A percentile compares a stretch with the other conserved stretches of the same genome.
These are phyloP conservation scores for Alternaria triticimaculans DNA, from an alignment of 2,329 filamentous ascomycete species.

Conservation along the genomic window DNA sequence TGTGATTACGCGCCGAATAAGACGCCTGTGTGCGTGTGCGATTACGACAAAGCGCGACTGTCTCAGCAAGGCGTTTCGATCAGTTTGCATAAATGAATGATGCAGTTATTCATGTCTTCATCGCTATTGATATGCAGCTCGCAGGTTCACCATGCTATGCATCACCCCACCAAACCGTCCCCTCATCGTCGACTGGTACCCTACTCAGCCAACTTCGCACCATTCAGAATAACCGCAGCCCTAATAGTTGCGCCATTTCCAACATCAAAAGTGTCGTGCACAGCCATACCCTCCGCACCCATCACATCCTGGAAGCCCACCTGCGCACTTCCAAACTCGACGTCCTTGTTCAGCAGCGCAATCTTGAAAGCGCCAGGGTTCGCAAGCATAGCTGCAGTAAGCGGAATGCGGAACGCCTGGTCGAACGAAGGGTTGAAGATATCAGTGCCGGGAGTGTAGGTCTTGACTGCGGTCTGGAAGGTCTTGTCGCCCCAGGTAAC, in stretches of 20 bases:
- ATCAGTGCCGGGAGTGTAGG: conserved; percentile 55
- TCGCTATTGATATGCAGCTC: not conserved
- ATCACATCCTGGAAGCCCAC: conserved; percentile 37
- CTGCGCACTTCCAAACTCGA: conserved; percentile 33
- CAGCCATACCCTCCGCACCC: conserved; percentile 26
- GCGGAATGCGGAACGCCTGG: conserved; percentile 53
- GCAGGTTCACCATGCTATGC: not conserved
- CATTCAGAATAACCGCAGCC: conserved; percentile 32
- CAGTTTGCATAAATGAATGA: not conserved
- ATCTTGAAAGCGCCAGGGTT: conserved; percentile 33
- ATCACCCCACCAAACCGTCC: not conserved
- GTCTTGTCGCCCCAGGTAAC: conserved; percentile 52
- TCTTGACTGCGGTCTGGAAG: conserved; percentile 53
- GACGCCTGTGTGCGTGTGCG: not conserved
- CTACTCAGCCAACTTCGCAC: conserved; percentile 26
- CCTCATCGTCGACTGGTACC: not conserved
- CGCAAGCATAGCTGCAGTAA: conserved; percentile 44
- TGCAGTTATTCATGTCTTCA: not conserved
- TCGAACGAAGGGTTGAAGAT: conserved; percentile 59
- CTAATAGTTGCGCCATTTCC: conserved; percentile 33
- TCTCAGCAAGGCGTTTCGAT: not conserved
- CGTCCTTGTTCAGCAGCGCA: conserved; percentile 36
- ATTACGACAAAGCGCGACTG: not conserved
- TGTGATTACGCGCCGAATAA: conserved; percentile 22
- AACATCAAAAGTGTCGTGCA: conserved; percentile 34